phyloP scores from a whole-genome alignment of 331 rosid genomes.

The Phaseolus coccineus region DNA sequence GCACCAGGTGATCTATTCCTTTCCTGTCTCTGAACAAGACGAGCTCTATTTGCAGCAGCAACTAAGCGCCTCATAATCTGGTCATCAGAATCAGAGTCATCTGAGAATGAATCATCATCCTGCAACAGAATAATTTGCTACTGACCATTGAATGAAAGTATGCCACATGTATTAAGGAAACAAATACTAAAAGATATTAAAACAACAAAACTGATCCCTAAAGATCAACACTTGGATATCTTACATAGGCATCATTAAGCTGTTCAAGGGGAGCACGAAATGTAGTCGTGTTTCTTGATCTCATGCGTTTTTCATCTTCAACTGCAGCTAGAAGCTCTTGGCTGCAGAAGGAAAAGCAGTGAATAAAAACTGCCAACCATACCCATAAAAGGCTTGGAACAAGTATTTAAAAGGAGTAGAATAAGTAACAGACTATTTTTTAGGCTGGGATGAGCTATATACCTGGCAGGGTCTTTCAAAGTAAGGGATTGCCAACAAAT shows the following conservation, averaged over 20 bases:
- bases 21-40: constrained; percentile 61
- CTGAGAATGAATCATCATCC: constrained; percentile 55
- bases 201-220: constrained; percentile 23
- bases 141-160: constrained; percentile 24
- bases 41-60: constrained; percentile 71
- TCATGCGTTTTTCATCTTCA: constrained; percentile 62
- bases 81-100: constrained; percentile 69
- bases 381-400: constrained; percentile 17
- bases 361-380: constrained; percentile 27
- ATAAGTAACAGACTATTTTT: neutral
- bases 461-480: constrained; percentile 89
- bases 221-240: constrained; percentile 21
- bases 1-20: constrained; percentile 65
- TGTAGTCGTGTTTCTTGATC: constrained; percentile 56
- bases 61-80: constrained; percentile 79
- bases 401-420: neutral
- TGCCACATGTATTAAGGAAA: constrained; percentile 23
- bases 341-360: constrained; percentile 56
- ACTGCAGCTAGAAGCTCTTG: constrained; percentile 90
- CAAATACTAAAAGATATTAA: constrained; percentile 16
- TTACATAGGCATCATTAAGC: constrained; percentile 38
- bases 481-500: constrained; percentile 85
- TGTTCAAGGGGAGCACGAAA: constrained; percentile 32
- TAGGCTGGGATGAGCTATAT: neutral
- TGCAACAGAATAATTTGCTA: constrained; percentile 36